Percentiles rank a stretch among this genome's conserved stretches.
These are phyloP conservation scores for Hymenoscyphus albidus DNA, from an alignment of 2,329 filamentous ascomycete genomes.

Conservation along the genomic window DNA sequence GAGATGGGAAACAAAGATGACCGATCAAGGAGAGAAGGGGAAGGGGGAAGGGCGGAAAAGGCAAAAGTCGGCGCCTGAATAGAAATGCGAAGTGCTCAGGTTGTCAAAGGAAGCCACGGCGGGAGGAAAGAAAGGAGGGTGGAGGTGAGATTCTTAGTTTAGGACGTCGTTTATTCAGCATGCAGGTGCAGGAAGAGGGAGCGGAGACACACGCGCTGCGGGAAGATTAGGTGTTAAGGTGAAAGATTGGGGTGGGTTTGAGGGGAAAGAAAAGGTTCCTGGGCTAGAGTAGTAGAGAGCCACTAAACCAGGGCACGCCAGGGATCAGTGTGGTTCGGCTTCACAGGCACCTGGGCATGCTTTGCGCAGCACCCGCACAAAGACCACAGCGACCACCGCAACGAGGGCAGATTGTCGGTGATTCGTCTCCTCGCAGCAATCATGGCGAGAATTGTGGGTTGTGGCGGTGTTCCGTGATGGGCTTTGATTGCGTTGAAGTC, in stretches of 20 bases:
- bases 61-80: not conserved
- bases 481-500: not conserved
- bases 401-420: not conserved
- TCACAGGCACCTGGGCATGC: too few relatives aligned
- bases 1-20: not conserved
- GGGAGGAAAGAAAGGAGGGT: not conserved
- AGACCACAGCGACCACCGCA: not conserved
- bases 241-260: not conserved
- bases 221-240: not conserved
- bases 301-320: not conserved
- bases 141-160: not conserved
- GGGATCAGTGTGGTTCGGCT: too few relatives aligned
- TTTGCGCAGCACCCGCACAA: not conserved
- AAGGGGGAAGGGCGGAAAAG: conserved; percentile 9
- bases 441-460: not conserved
- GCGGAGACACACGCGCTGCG: not conserved
- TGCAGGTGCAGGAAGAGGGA: not conserved
- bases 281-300: not conserved
- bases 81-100: not conserved
- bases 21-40: conserved; percentile 16
- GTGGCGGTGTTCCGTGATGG: not conserved
- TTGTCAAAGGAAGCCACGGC: not conserved
- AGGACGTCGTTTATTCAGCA: not conserved
- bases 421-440: not conserved
- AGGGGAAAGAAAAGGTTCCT: not conserved